A percentile compares a stretch with the other conserved stretches of the same genome.
Conservation (phyloP, 305 asterid species). For the Caryopteris hybrid region DNA sequence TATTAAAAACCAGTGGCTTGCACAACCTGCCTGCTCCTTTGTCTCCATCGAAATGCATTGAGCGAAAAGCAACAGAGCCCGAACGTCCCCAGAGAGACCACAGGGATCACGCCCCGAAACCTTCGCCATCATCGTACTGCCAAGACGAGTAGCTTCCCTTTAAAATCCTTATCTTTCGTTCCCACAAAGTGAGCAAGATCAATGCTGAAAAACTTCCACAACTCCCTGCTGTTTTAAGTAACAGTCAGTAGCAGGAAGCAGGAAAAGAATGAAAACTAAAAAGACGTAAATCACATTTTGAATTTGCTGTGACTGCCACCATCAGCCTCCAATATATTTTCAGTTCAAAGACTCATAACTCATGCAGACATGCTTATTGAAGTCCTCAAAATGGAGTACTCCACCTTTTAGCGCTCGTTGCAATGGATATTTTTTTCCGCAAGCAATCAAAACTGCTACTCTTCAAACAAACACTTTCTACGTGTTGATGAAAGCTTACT, state of each 20-base stretch:
- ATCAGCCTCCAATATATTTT: not conserved
- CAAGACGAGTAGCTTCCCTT: not conserved
- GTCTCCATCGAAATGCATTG: no score
- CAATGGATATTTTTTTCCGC: not conserved
- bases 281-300: no score
- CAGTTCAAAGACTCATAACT: not conserved
- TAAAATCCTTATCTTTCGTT: not conserved
- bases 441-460: not conserved
- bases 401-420: not conserved
- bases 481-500: not conserved
- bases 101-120: not conserved
- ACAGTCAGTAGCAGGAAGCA: not conserved
- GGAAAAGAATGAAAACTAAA: not conserved
- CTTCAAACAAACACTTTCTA: not conserved
- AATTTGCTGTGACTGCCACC: not conserved
- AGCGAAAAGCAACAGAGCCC: no score
- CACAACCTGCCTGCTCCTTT: no score
- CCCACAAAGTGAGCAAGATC: no score
- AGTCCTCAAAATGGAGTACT: not conserved
- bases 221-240: not conserved
- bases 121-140: not conserved
- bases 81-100: not conserved
- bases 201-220: not conserved
- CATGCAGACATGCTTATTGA: not conserved
- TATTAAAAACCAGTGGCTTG: no score